Conservation (phyloP, 2,329 filamentous ascomycete genomes). For the Tothia fuscella region DNA sequence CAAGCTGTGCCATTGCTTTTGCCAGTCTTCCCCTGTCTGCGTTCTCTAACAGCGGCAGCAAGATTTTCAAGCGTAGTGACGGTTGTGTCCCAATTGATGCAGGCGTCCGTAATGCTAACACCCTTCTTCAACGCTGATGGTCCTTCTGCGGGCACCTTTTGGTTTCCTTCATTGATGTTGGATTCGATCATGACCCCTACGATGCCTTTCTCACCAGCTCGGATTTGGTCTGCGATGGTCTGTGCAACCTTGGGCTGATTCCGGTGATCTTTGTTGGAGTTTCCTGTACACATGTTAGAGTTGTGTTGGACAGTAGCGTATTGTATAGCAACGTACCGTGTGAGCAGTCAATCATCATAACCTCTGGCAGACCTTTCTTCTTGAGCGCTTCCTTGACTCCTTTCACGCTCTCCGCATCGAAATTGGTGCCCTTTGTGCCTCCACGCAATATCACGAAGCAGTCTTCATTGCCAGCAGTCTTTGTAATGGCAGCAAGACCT, state of each 20-base stretch:
- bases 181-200: constrained; percentile 98
- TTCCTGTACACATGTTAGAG: constrained; percentile 42
- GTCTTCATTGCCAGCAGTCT: constrained; percentile 88
- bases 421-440: constrained; percentile 87
- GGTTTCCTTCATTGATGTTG: constrained; percentile 74
- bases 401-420: constrained; percentile 72
- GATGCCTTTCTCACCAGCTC: constrained; percentile 75
- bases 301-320: not conserved
- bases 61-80: constrained; percentile 72
- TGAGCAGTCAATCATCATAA: constrained; percentile 97
- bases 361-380: constrained; percentile 74
- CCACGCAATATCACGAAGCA: constrained; percentile 94
- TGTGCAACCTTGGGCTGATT: constrained; percentile 93
- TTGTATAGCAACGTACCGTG: constrained; percentile 51
- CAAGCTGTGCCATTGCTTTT: not conserved
- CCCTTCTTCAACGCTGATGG: constrained; percentile 70
- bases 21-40: constrained; percentile 40
- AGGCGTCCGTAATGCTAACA: constrained; percentile 91
- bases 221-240: constrained; percentile 70
- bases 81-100: constrained; percentile 85
- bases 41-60: constrained; percentile 67
- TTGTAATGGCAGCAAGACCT: constrained; percentile 85
- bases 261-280: constrained; percentile 93
- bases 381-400: constrained; percentile 63
- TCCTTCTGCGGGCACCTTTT: constrained; percentile 75